Conservation (phyloP, 306 rosid species). For the Cucumis sativus region DNA sequence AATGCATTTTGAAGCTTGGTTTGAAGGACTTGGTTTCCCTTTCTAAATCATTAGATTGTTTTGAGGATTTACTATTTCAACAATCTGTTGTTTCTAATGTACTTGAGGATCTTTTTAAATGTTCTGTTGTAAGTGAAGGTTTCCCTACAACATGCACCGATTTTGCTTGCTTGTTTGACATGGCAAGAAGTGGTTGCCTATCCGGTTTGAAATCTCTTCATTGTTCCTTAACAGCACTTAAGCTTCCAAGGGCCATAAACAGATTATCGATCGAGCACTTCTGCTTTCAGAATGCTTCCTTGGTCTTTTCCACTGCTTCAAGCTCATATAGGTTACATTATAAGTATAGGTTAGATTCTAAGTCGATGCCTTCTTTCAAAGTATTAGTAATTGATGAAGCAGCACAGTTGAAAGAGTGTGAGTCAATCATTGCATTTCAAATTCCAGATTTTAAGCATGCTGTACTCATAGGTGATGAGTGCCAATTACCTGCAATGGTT, state of each 20-base stretch:
- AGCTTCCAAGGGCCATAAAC: constrained; percentile 21
- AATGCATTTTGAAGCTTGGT: constrained; percentile 24
- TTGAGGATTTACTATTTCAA: constrained; percentile 26
- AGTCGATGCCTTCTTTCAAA: constrained; percentile 26
- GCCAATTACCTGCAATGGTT: constrained; percentile 63
- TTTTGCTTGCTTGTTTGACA: constrained; percentile 7
- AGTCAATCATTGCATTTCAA: constrained; percentile 54
- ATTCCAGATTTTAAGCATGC: constrained; percentile 41
- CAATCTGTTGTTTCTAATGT: constrained; percentile 16
- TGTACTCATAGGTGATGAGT: constrained; percentile 69
- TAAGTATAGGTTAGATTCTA: constrained; percentile 28
- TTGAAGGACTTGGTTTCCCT: constrained; percentile 21
- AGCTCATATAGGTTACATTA: constrained; percentile 44
- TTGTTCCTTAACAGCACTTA: constrained; percentile 28
- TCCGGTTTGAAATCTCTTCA: constrained; percentile 27
- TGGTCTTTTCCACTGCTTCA: constrained; percentile 60
- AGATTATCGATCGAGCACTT: constrained; percentile 19
- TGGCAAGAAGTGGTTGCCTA: constrained; percentile 28
- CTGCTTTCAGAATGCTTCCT: constrained; percentile 43
- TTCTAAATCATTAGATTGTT: constrained; percentile 17
- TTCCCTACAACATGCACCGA: constrained; percentile 1
- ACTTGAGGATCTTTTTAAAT: constrained; percentile 33
- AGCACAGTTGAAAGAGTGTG: constrained; percentile 68
- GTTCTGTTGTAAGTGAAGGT: constrained; percentile 1
- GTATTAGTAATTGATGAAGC: constrained; percentile 73